Conservation (phyloP, 768 basidiomycete genomes). For the Russula foetens region DNA sequence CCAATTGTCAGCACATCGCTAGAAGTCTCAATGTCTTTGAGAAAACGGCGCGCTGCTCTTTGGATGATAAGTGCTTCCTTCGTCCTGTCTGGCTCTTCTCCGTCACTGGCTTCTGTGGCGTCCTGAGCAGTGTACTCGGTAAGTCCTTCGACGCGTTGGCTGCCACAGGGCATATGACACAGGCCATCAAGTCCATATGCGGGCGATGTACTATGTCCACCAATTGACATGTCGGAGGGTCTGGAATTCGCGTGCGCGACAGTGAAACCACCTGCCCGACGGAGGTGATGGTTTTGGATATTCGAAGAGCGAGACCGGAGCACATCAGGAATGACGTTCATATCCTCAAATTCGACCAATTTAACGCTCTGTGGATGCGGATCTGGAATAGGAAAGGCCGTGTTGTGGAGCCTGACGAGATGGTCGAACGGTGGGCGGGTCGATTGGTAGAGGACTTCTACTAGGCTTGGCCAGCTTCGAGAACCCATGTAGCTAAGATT, state of each 20-base stretch:
- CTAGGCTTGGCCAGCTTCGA: background rate
- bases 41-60: background rate
- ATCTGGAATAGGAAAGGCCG: background rate
- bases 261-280: too few species aligned
- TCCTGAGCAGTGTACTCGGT: constrained; percentile 4
- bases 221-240: background rate
- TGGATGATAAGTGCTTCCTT: background rate
- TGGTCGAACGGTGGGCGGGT: background rate
- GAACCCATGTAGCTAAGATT: background rate
- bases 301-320: background rate
- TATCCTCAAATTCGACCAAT: background rate
- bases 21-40: background rate
- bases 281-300: too few species aligned
- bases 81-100: constrained; percentile 1
- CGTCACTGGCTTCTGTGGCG: background rate
- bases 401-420: background rate
- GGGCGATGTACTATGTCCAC: background rate
- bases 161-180: background rate
- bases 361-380: background rate
- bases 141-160: background rate
- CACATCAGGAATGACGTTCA: background rate
- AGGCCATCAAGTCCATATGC: background rate
- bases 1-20: background rate
- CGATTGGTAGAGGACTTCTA: constrained; percentile 1
- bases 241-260: background rate